Percentiles rank a stretch among this genome's conserved stretches.
phyloP scores from a whole-genome alignment of 352 stramenopile species.

The Phytophthora sp. region DNA sequence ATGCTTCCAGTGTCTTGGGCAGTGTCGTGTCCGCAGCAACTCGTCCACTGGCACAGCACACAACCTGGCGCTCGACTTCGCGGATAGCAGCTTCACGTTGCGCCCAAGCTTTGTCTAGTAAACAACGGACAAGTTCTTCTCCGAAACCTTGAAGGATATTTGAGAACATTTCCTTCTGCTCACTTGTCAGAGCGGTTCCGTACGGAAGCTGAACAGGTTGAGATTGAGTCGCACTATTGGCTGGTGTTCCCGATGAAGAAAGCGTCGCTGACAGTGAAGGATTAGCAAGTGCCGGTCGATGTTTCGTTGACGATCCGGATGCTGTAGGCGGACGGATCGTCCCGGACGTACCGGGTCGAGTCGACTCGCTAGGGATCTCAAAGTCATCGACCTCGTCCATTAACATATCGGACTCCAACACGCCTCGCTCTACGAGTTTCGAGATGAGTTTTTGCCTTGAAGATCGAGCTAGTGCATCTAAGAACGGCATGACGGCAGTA shows the following conservation, averaged over 20 bases:
- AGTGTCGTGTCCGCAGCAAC: slow-evolving; percentile 50
- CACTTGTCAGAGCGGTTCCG: slow-evolving; percentile 64
- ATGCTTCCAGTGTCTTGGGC: slow-evolving; percentile 59
- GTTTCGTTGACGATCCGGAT: slow-evolving; percentile 80
- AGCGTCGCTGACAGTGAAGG: slow-evolving; percentile 49
- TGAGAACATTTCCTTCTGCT: slow-evolving; percentile 60
- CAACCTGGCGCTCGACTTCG: slow-evolving; percentile 73
- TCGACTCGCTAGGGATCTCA: slow-evolving; percentile 46
- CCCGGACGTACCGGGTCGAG: slow-evolving; percentile 61
- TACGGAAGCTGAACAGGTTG: slow-evolving; percentile 65
- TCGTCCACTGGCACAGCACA: slow-evolving; percentile 59
- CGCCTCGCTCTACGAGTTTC: slow-evolving; percentile 74
- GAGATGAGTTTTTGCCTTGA: slow-evolving; percentile 83
- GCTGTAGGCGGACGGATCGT: slow-evolving; percentile 67
- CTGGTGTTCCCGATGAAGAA: slow-evolving; percentile 19
- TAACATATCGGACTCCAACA: slow-evolving; percentile 77
- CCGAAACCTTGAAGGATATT: slow-evolving; percentile 66
- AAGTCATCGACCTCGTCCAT: slow-evolving; percentile 90
- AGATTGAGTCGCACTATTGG: slow-evolving; percentile 29
- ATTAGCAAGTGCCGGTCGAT: slow-evolving; percentile 67
- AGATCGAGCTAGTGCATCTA: slow-evolving; percentile 67
- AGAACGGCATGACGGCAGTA: slow-evolving; percentile 66
- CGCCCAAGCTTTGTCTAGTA: slow-evolving; percentile 83
- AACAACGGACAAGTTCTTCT: slow-evolving; percentile 74
- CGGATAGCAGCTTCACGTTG: slow-evolving; percentile 76